Evolutionary conservation across 768 basidiomycete genomes (phyloP).

Genomic region (Tephrocybe sp.): DNA sequence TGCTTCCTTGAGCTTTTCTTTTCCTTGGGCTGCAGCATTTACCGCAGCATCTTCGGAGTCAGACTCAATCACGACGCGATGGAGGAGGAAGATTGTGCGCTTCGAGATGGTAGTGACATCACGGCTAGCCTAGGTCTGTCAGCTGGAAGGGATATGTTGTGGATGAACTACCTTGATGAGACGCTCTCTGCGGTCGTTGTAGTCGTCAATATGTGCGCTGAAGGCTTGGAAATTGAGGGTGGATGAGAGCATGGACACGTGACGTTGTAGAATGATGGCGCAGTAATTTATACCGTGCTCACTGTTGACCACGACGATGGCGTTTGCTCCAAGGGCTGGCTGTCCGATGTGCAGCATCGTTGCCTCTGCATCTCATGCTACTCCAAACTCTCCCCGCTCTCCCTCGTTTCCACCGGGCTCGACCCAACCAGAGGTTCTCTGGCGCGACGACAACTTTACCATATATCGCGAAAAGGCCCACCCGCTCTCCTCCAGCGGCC

Average conservation of each 20-base stretch:
- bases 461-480: conserved; percentile 67
- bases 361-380: conserved; percentile 45
- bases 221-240: conserved; percentile 62
- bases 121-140: conserved; percentile 59
- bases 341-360: conserved; percentile 80
- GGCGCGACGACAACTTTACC: conserved; percentile 77
- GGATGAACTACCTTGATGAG: conserved; percentile 71
- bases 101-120: conserved; percentile 92
- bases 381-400: conserved; percentile 40
- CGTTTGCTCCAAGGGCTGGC: conserved; percentile 61
- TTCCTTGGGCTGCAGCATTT: conserved; percentile 47
- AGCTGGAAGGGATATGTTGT: background rate
- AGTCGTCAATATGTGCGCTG: conserved; percentile 72
- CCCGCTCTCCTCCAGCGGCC: conserved; percentile 71
- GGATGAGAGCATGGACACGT: conserved; percentile 19
- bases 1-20: conserved; percentile 65
- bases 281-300: background rate
- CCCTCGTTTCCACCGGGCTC: conserved; percentile 45
- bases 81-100: conserved; percentile 90
- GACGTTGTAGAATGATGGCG: background rate
- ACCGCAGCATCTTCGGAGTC: conserved; percentile 30
- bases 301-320: conserved; percentile 35
- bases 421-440: conserved; percentile 58
- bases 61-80: conserved; percentile 54
- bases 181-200: conserved; percentile 85